Base-by-base conservation (phyloP, 2,329 filamentous ascomycete species). In the Penicillium corylophilum region DNA sequence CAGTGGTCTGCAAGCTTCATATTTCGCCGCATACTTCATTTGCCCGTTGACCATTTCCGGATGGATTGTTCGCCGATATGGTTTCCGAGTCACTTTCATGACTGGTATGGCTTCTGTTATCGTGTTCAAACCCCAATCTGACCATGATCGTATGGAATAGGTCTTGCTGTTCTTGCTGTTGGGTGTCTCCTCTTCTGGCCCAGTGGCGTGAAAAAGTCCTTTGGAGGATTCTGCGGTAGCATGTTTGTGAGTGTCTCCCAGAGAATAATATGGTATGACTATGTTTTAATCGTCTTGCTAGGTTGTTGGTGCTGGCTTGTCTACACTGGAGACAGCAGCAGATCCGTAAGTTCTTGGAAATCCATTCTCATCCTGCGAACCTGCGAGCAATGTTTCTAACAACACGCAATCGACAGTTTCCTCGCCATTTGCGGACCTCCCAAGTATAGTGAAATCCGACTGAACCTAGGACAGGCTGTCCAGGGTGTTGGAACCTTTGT, bases 161-260 rank as follows among this genome's bases (percentile, higher is more conserved):
- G 82, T 1, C 75, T 85, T 1, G 73, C 67, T 33, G 70, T 84
- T 6, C 81, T 82, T 54, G 80, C 79, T 7, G 69, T 84, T 18
- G 82, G 80, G n/a, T 77, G 78, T 24, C 69, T 85, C 24, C 69
- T 83, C 44, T 82, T 82, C 52, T 84, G 81, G 82, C 82, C 82
- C 1, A 80, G 78, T 28, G 77, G 79, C 7, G 68, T 83, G 4
- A 74, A 83, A 48, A 70, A 73, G 8, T 79, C 76, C 1, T 85
- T 85, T 58, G 80, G 78, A 3, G 82, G 82, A 22, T 85, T 84
- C 70, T 84, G 82, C 57, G 81, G 77, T 7, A 78, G 78, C 51
- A 83, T 81, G 57, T 82, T 83, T 61, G 26, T 28, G 4, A 28
- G 26, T 28, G 12, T 10, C 9, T 28, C 26, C 9, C 26, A 10